Evolutionary conservation across 1,284 basidiomycete genomes (phyloP), one percentile per base, ranked within the genome.

Genomic region (Ceratorhiza oryzae-sativae): DNA sequence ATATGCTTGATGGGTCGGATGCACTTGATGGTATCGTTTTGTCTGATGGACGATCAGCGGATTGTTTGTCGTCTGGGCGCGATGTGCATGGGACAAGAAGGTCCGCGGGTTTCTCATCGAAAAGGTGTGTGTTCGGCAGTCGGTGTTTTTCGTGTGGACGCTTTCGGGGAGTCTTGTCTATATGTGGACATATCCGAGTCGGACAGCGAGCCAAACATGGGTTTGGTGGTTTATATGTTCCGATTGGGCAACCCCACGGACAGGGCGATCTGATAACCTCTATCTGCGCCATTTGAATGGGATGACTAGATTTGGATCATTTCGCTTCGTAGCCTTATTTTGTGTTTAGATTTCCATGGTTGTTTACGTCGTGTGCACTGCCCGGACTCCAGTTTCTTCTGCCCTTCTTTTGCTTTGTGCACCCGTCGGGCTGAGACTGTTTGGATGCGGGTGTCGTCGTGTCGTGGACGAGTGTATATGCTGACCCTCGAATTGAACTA

Each of bases 101-200:
- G 85, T 98, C 73, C 89, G 95, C 55, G 97, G 97, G 0, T 98
- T 99, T 81, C 79, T 98, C 55, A 82, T 98, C 6, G 95, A 98
- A 78, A 97, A 96, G 86, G 92, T 88, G 12, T 27, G 53, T 71
- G 18, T 25, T 12, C n/a, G 9, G 42, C 71, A 45, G 9, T 15
- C 6, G 6, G 36, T 39, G 6, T 39, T 39, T 39, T 39, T 39
- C 36, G 36, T 39, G 36, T 46, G 27, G 32, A 41, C 13, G 36
- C 23, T 18, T 27, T 18, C 58, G 6, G 8, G n/a, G 23, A 2
- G 63, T 34, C n/a, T 70, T 23, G 39, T 3, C 42, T 36, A 63
- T 23, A 60, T 61, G 59, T 25, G 59, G 59, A n/a, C 39, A 25
- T 42, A 42, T 39, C 53, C 53, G 27, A 45, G 23, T 23, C 10